phyloP scores from a whole-genome alignment of 352 stramenopile species.

The Salisapilia sapeloensis region DNA sequence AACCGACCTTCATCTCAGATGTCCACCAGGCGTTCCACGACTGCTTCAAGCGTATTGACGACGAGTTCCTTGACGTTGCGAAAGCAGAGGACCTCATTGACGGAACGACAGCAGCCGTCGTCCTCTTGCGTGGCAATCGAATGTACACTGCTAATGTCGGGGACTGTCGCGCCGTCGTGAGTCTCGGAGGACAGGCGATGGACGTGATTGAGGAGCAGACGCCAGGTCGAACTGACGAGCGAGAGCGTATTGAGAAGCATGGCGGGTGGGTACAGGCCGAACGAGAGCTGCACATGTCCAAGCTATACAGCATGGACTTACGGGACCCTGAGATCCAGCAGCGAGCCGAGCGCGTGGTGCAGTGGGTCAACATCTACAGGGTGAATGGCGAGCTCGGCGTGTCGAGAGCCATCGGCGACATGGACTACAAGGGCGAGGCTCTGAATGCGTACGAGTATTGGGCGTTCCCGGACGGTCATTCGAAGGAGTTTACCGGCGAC shows the following conservation, averaged over 20 bases:
- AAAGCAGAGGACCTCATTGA: conserved; percentile 41
- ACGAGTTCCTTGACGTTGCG: conserved; percentile 53
- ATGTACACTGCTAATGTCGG: conserved; percentile 76
- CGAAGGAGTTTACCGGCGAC: conserved; percentile 65
- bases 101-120: conserved; percentile 62
- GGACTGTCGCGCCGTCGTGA: conserved; percentile 77
- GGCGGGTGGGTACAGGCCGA: conserved; percentile 75
- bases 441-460: conserved; percentile 68
- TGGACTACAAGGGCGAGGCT: conserved; percentile 79
- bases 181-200: conserved; percentile 52
- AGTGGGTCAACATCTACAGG: conserved; percentile 74
- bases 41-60: conserved; percentile 57
- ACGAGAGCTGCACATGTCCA: conserved; percentile 74
- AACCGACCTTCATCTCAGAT: conserved; percentile 46
- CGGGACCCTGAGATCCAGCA: conserved; percentile 75
- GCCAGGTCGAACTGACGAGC: conserved; percentile 53
- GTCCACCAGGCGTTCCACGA: conserved; percentile 47
- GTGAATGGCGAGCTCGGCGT: conserved; percentile 88
- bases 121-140: conserved; percentile 65
- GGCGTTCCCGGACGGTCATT: conserved; percentile 68
- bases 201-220: conserved; percentile 83
- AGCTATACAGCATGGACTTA: conserved; percentile 79
- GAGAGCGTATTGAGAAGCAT: conserved; percentile 42
- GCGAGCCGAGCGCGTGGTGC: conserved; percentile 59
- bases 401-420: conserved; percentile 83